These are phyloP conservation scores for Aureobasidium zeae DNA, from an alignment of 2,329 filamentous ascomycete genomes.

Conservation along the genomic window DNA sequence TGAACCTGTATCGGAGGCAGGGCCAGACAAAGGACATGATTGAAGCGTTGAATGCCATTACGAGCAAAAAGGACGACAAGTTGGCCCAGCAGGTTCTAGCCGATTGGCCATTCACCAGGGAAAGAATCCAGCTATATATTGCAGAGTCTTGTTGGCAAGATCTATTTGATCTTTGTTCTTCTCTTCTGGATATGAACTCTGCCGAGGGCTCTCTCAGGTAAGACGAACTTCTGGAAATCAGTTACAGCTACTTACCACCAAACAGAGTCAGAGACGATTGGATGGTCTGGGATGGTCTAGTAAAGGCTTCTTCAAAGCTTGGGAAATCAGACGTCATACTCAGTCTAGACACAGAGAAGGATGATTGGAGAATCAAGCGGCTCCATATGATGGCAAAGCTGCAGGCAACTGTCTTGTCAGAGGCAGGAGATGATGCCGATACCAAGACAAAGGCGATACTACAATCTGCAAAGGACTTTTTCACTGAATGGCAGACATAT, in stretches of 20 bases:
- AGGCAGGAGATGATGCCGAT: not conserved
- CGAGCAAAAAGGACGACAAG: constrained; percentile 4
- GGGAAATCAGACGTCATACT: constrained; percentile 3
- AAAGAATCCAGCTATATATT: constrained; percentile 11
- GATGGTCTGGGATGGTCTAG: constrained; percentile 14
- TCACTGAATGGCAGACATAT: constrained; percentile 12
- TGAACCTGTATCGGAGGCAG: constrained; percentile 14
- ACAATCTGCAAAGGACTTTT: constrained; percentile 11
- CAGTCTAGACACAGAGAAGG: not conserved
- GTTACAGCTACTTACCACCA: not conserved
- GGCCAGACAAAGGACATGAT: constrained; percentile 8
- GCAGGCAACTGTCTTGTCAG: not conserved
- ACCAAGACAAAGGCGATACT: not conserved
- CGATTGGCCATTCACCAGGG: constrained; percentile 13
- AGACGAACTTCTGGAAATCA: no score
- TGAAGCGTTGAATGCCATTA: constrained; percentile 2
- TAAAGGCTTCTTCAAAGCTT: constrained; percentile 7
- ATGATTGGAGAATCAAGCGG: constrained; percentile 9
- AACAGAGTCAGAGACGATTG: constrained; percentile 13
- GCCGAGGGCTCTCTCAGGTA: constrained; percentile 4
- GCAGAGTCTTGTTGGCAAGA: constrained; percentile 9
- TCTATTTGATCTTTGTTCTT: constrained; percentile 3
- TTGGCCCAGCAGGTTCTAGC: constrained; percentile 8
- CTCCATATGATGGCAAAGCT: constrained; percentile 12
- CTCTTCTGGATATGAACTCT: not conserved